Conservation (phyloP, 257 asterid genomes). For the Gentiana dahurica region DNA sequence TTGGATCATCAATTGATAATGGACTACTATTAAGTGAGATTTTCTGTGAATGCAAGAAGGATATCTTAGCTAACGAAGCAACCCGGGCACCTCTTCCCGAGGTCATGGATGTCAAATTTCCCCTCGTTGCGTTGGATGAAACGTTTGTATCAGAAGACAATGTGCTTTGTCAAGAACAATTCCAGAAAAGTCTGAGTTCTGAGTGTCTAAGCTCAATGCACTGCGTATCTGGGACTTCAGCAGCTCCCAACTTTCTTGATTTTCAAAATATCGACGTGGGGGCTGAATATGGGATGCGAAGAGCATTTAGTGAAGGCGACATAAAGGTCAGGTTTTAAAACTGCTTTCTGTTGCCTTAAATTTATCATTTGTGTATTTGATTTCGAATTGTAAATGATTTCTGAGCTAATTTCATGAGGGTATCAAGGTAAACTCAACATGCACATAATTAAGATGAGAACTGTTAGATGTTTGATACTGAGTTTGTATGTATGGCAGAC, state of each 20-base stretch:
- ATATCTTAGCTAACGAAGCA: slow-evolving; percentile 71
- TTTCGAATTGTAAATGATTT: slow-evolving; percentile 1
- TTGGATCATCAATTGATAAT: slow-evolving; percentile 58
- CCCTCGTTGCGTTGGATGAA: slow-evolving; percentile 24
- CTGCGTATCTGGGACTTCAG: slow-evolving; percentile 28
- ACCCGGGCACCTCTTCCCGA: slow-evolving; percentile 49
- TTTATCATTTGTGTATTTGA: slow-evolving; percentile 1
- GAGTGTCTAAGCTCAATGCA: slow-evolving; percentile 50
- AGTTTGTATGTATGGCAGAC: slow-evolving; percentile 71
- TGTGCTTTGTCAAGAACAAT: slow-evolving; percentile 21
- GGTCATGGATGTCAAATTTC: slow-evolving; percentile 36
- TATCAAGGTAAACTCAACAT: not conserved
- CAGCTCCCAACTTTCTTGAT: slow-evolving; percentile 67
- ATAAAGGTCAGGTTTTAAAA: slow-evolving; percentile 47
- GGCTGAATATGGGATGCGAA: slow-evolving; percentile 60
- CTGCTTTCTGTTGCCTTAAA: slow-evolving; percentile 10
- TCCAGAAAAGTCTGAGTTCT: slow-evolving; percentile 62
- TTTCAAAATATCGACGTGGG: slow-evolving; percentile 57
- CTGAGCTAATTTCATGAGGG: not conserved
- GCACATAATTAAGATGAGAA: no score
- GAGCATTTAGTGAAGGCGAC: slow-evolving; percentile 90
- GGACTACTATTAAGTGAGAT: slow-evolving; percentile 71
- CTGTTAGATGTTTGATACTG: slow-evolving; percentile 39
- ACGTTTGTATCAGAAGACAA: slow-evolving; percentile 24
- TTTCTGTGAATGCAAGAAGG: slow-evolving; percentile 76